Base-by-base conservation (phyloP, 257 asterid species). In the Perilla frutescens region DNA sequence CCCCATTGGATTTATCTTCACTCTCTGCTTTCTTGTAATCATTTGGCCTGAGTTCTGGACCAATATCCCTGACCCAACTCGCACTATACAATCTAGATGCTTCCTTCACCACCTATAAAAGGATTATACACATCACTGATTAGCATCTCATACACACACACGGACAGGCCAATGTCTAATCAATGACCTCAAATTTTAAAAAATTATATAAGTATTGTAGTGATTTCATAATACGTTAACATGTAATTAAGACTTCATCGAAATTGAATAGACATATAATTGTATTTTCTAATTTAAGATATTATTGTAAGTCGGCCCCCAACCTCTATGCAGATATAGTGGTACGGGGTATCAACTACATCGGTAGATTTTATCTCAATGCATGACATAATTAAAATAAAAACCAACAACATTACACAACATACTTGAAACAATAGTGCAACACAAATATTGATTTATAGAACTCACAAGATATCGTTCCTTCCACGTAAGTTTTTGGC, bases 11-110 rank as follows among this genome's bases (percentile, higher is more conserved):
- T 70, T 36, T 15, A 66, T 66, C 84, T 56, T 73, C 83, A 36
- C 41, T 58, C 65, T 81, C 88, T 76, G 69, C 70, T 73, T 77
- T 77, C 72, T 79, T 92, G 91, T 92, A 80, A n/a, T 85, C 88
- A 76, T 79, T 68, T 48, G 99, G 99, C 69, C 96, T 86, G 69
- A 92, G 95, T 47, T 92, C 97, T 9, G 97, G 98, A 73, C 97
- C 97, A 57, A 92, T 92, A 67, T 92, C 98, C 82, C 99, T 82
- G 20, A 87, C 92, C 99, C 98, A 92, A 79, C 98, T 92, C 37
- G 93, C 97, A n/a, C 75, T 88, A 73, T 95, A 92, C 6, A 90
- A 88, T 70, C 96, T 82, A 53, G 86, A 85, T 7, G 98, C 96
- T 85, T 90, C 91, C 86, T 92, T 92, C 82, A 95, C 72, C 74